phyloP scores from a whole-genome alignment of 2,329 filamentous ascomycete genomes.

The Lachnellula arida region DNA sequence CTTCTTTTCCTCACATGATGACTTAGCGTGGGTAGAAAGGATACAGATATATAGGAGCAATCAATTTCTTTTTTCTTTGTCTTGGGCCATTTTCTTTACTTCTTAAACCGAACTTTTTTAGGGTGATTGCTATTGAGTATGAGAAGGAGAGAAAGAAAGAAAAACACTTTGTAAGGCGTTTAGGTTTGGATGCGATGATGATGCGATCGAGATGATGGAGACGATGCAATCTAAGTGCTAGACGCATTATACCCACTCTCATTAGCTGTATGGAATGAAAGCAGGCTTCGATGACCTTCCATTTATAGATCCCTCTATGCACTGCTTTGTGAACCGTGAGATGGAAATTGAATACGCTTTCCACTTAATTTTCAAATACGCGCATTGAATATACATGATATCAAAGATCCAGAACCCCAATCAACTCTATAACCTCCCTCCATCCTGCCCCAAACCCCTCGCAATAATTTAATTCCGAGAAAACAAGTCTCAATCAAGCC shows the following conservation, averaged over 20 bases:
- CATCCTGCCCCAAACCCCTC: no score
- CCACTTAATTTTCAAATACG: no score
- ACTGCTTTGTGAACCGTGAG: not conserved
- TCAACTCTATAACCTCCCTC: no score
- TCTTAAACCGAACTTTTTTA: not conserved
- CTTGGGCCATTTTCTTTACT: not conserved
- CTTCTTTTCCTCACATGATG: no score
- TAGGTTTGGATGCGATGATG: not conserved
- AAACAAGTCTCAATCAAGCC: no score
- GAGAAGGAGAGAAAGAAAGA: not conserved
- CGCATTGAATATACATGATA: no score
- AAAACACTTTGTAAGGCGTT: not conserved
- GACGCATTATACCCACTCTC: not conserved
- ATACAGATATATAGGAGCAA: no score
- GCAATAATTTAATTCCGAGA: no score
- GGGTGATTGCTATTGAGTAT: not conserved
- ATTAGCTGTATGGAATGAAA: not conserved
- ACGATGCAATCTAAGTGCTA: not conserved
- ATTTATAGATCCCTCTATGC: not conserved
- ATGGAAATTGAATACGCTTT: no score
- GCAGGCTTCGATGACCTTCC: not conserved
- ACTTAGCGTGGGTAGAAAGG: no score
- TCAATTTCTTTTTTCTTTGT: no score
- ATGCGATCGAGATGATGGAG: not conserved
- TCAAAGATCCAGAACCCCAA: no score